These are phyloP conservation scores for Scutellaria galericulata DNA, from an alignment of 257 asterid genomes.

Conservation along the genomic window DNA sequence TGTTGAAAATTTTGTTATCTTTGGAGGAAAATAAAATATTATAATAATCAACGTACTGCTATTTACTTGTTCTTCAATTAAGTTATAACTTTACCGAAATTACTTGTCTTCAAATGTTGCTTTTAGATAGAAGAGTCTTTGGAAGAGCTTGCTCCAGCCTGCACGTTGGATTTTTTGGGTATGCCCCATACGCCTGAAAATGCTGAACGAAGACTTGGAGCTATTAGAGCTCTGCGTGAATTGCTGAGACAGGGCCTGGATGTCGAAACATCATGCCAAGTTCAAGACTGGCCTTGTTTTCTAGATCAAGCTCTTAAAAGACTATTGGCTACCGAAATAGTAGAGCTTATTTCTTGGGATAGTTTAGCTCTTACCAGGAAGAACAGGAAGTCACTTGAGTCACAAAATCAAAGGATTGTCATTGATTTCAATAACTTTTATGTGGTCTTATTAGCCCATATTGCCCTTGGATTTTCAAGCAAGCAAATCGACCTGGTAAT, in stretches of 20 bases:
- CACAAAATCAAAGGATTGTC: conserved; percentile 90
- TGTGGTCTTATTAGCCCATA: conserved; percentile 75
- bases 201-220: conserved; percentile 93
- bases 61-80: conserved; percentile 27
- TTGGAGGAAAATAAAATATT: not conserved
- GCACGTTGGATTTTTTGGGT: conserved; percentile 92
- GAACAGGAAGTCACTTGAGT: conserved; percentile 82
- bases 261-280: conserved; percentile 88
- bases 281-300: conserved; percentile 97
- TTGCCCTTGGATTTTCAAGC: conserved; percentile 95
- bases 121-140: conserved; percentile 91
- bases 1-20: not conserved
- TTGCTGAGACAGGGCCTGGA: conserved; percentile 95
- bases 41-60: not conserved
- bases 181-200: conserved; percentile 93
- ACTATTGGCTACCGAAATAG: conserved; percentile 91
- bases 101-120: conserved; percentile 36
- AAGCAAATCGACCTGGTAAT: conserved; percentile 81
- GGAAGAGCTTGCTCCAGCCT: conserved; percentile 98
- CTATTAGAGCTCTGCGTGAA: conserved; percentile 91
- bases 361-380: conserved; percentile 82
- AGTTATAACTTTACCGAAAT: conserved; percentile 30
- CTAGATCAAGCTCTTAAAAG: conserved; percentile 81
- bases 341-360: conserved; percentile 90
- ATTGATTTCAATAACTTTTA: conserved; percentile 89